Conservation (phyloP, 345 rosid species). For the Anacardium occidentale region DNA sequence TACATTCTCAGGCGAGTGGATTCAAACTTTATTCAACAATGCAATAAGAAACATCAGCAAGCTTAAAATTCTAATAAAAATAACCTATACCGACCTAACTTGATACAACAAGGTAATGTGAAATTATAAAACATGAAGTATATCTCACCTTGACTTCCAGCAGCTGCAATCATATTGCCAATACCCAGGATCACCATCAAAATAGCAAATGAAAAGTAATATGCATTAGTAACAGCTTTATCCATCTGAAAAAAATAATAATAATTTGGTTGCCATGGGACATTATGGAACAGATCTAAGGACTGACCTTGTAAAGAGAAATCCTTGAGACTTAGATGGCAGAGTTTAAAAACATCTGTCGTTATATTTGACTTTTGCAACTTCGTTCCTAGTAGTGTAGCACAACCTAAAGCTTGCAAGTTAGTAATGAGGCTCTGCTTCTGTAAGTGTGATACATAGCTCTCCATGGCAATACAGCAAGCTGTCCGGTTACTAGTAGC, state of each 20-base stretch:
- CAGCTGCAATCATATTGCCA: constrained; percentile 35
- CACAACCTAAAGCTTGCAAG: constrained; percentile 92
- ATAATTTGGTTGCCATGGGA: constrained; percentile 2
- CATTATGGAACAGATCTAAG: constrained; percentile 12
- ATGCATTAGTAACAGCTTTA: constrained; percentile 24
- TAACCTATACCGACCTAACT: background rate
- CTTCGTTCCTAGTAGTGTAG: constrained; percentile 65
- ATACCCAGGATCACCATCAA: constrained; percentile 4
- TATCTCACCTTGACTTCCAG: constrained; percentile 66
- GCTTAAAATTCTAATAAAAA: too few relatives aligned
- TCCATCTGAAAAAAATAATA: background rate
- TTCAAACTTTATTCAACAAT: background rate
- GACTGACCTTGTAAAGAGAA: constrained; percentile 89
- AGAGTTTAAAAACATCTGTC: constrained; percentile 62
- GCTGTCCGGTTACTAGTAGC: constrained; percentile 51
- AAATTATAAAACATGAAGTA: background rate
- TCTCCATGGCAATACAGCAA: constrained; percentile 79
- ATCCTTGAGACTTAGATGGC: constrained; percentile 92
- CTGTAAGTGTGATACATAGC: constrained; percentile 85
- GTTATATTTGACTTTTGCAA: constrained; percentile 65
- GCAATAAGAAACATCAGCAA: background rate
- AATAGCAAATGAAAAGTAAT: constrained; percentile 18
- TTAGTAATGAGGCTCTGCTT: constrained; percentile 90
- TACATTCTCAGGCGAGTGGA: background rate
- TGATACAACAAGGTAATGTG: background rate